A percentile compares a stretch with the other conserved stretches of the same genome.
Conservation (phyloP, 75 land plant genomes). For the Pseudotsuga menziesii region DNA sequence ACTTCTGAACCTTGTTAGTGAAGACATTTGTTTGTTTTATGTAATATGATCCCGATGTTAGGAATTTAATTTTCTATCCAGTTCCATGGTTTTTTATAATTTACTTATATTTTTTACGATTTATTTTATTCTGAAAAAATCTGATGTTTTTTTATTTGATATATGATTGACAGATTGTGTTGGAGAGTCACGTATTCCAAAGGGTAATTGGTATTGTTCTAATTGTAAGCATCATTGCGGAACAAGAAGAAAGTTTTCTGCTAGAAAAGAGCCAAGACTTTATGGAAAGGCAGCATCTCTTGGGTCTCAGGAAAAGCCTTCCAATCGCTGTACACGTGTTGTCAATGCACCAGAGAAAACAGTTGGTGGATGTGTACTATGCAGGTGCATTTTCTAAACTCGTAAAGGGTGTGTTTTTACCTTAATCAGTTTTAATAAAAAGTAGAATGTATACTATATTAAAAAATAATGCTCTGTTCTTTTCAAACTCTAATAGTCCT, state of each 20-base stretch:
- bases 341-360: conserved; percentile 48
- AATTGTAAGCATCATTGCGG: conserved; percentile 37
- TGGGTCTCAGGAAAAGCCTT: conserved; percentile 19
- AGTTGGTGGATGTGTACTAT: conserved; percentile 80
- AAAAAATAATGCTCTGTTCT: too few species aligned
- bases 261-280: conserved; percentile 7
- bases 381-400: conserved; percentile 43
- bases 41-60: not conserved
- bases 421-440: too few species aligned
- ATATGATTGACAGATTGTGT: conserved; percentile 44
- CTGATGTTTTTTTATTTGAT: not conserved
- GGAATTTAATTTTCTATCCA: too few species aligned
- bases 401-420: too few species aligned
- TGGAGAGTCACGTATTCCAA: conserved; percentile 31
- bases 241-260: not conserved
- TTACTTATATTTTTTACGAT: not conserved
- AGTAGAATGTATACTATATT: too few species aligned
- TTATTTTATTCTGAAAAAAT: not conserved
- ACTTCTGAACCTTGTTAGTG: not conserved
- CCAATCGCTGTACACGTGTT: conserved; percentile 51
- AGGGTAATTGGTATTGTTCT: conserved; percentile 56
- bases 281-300: not conserved
- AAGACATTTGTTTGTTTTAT: not conserved
- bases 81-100: not conserved
- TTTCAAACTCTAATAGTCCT: too few species aligned